phyloP scores from a whole-genome alignment of 2,329 filamentous ascomycete species.

The Fusarium mangiferae region DNA sequence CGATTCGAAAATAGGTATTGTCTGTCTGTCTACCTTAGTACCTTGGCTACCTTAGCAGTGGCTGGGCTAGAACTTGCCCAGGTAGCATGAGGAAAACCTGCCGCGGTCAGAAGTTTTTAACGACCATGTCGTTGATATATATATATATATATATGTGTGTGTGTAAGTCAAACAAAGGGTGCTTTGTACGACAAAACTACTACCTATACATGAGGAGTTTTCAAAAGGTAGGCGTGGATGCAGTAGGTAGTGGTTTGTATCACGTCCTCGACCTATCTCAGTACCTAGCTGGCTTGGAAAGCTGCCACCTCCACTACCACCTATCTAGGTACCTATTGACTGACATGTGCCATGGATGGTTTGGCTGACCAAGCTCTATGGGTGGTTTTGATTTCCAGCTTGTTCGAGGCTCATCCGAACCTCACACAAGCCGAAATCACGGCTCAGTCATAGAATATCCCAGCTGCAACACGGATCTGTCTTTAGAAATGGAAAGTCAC shows the following conservation, averaged over 20 bases:
- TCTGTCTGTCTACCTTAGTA: background rate
- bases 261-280: background rate
- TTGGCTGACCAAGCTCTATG: constrained; percentile 21
- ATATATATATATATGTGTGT: background rate
- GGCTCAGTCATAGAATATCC: background rate
- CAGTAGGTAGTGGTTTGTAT: constrained; percentile 15
- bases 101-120: background rate
- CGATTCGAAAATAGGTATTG: constrained; percentile 5
- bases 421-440: background rate
- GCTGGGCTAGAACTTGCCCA: background rate
- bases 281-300: constrained; percentile 2
- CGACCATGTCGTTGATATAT: background rate
- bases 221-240: constrained; percentile 8
- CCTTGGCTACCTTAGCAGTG: background rate
- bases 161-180: background rate
- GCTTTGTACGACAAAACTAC: background rate
- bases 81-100: background rate
- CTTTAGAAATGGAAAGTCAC: background rate
- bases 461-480: background rate
- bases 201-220: background rate
- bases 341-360: constrained; percentile 28
- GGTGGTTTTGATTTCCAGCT: background rate
- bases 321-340: background rate
- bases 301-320: background rate
- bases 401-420: background rate